These are phyloP conservation scores for Ceratobasidium sp. DNA, from an alignment of 1,284 basidiomycete genomes.

Conservation along the genomic window DNA sequence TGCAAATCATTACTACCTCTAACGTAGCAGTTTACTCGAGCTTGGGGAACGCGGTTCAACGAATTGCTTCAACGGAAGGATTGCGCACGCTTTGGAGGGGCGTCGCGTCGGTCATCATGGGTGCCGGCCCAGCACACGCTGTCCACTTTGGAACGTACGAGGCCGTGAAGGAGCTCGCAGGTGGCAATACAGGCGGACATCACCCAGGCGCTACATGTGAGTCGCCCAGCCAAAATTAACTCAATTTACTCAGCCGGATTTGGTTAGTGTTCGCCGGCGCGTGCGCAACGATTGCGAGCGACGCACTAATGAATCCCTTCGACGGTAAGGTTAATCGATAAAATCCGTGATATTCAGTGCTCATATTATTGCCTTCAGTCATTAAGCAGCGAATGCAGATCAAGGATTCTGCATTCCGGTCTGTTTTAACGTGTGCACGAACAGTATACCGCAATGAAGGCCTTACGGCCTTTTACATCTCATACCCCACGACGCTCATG, in stretches of 20 bases:
- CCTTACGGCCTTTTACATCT: slow-evolving; percentile 92
- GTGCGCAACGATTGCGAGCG: slow-evolving; percentile 91
- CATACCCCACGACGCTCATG: slow-evolving; percentile 95
- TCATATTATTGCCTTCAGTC: slow-evolving; percentile 61
- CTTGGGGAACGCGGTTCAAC: slow-evolving; percentile 84
- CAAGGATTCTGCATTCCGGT: slow-evolving; percentile 87
- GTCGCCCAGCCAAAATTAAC: slow-evolving; percentile 49
- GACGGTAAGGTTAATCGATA: slow-evolving; percentile 70
- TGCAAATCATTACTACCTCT: slow-evolving; percentile 93
- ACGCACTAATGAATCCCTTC: slow-evolving; percentile 99
- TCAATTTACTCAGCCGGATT: not conserved
- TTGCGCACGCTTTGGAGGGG: slow-evolving; percentile 92
- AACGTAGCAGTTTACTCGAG: slow-evolving; percentile 87
- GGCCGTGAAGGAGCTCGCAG: slow-evolving; percentile 89
- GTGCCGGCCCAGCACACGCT: slow-evolving; percentile 97
- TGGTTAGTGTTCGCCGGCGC: slow-evolving; percentile 86
- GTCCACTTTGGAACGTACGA: slow-evolving; percentile 98
- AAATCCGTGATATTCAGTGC: slow-evolving; percentile 2
- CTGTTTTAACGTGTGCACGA: slow-evolving; percentile 80
- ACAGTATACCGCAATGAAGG: slow-evolving; percentile 89
- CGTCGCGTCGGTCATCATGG: slow-evolving; percentile 95
- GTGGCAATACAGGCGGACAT: slow-evolving; percentile 83
- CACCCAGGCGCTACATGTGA: slow-evolving; percentile 82
- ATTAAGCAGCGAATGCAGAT: slow-evolving; percentile 99
- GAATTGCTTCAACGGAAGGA: slow-evolving; percentile 93